Base-by-base conservation (phyloP, 2,329 filamentous ascomycete species). In the Botrytis squamosa region DNA sequence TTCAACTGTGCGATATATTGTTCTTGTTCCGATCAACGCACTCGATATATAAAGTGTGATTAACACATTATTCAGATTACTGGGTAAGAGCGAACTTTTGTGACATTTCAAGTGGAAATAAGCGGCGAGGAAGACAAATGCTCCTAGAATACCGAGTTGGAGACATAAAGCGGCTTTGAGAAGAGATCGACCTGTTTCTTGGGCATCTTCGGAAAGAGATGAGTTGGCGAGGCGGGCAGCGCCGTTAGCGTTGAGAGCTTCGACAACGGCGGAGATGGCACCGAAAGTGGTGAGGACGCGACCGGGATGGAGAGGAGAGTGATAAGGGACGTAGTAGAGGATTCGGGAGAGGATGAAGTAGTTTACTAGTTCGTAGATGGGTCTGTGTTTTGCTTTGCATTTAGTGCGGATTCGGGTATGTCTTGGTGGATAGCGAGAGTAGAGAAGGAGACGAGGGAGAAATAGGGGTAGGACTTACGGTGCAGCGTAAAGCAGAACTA, bases 261-360 rank as follows among this genome's bases (percentile, higher is more conserved):
- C 86, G 69, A 89, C 82, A 3, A 87, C 75, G 9, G 76, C 79
- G 33, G 86, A 87, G 57, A 88, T 76, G 49, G 81, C 82, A 22
- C 83, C 84, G 75, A 87, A 88, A 5, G 83, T 85, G 8, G 83
- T 83, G 25, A 87, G 77, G 25, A 86, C 84, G 40, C 83, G 81
- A 36, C 83, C 82, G 0, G 86, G 85, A 57, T 85, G 82, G 46
- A 88, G 80, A 0, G 88, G 88, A 0, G 88, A 84, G 73, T 87
- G 84, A 78, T 90, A 88, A 0, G 89, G 89, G 4, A 89, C 84
- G 80, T 91, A 92, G 80, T 87, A 88, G 33, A 91, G 83, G 20
- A 89, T 83, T 6, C 88, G 85, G 3, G 86, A 86, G 38, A 91
- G 85, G 72, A 90, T 85, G 77, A 89, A 86, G 80, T 91, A 91